Conservation (phyloP, 1,284 basidiomycete species). For the Malassezia nana region DNA sequence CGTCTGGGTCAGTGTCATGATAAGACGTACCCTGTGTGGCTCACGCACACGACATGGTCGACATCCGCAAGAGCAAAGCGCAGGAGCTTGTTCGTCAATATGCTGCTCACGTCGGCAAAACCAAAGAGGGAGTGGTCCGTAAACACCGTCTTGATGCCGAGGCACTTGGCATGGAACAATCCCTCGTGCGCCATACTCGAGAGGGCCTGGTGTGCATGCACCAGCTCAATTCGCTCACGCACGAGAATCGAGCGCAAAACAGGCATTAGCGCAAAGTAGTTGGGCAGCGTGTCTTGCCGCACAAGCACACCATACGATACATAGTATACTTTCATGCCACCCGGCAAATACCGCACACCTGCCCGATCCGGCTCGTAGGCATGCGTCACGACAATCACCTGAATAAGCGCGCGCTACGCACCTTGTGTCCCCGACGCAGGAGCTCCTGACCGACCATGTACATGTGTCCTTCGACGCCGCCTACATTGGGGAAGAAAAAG, state of each 20-base stretch:
- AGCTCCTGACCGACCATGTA: constrained; percentile 59
- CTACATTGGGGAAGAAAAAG: constrained; percentile 89
- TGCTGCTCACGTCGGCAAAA: constrained; percentile 88
- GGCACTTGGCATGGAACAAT: constrained; percentile 62
- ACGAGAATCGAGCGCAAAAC: constrained; percentile 79
- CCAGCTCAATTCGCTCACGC: constrained; percentile 72
- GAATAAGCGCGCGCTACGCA: constrained; percentile 39
- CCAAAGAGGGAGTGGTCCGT: constrained; percentile 96
- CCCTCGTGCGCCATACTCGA: constrained; percentile 84
- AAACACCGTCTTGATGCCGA: constrained; percentile 69
- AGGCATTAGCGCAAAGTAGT: constrained; percentile 83
- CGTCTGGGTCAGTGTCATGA: constrained; percentile 34
- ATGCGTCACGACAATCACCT: constrained; percentile 93
- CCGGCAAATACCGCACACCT: constrained; percentile 78
- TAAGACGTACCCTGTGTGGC: constrained; percentile 78
- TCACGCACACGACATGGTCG: constrained; percentile 88
- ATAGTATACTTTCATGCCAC: constrained; percentile 81
- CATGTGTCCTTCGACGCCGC: constrained; percentile 93
- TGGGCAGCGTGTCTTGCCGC: constrained; percentile 70
- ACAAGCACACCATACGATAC: constrained; percentile 72
- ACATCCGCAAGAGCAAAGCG: constrained; percentile 76
- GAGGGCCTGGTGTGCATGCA: constrained; percentile 86
- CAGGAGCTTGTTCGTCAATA: constrained; percentile 90
- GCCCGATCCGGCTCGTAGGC: constrained; percentile 72
- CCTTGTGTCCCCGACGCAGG: constrained; percentile 74